These are phyloP conservation scores for Melanomma pulvis-pyrius DNA, from an alignment of 495 filamentous ascomycete species.

Conservation along the genomic window DNA sequence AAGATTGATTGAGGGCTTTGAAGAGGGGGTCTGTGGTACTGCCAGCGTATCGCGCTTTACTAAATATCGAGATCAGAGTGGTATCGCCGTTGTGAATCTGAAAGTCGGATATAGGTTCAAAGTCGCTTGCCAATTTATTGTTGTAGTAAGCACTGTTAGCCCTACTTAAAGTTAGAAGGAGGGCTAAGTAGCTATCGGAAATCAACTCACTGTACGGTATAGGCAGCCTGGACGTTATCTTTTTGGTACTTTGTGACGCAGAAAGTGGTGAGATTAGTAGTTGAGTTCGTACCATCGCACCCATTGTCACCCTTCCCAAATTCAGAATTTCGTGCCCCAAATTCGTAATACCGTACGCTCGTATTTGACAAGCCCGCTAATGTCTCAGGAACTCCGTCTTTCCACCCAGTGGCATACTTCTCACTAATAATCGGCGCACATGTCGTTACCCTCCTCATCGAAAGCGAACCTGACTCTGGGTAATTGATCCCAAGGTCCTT, in stretches of 20 bases:
- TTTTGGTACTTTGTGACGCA: slow-evolving; percentile 23
- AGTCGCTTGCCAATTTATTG: slow-evolving; percentile 24
- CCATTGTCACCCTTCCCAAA: slow-evolving; percentile 11
- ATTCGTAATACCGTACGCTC: slow-evolving; percentile 19
- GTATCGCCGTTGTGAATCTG: slow-evolving; percentile 20
- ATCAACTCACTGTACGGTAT: slow-evolving; percentile 17
- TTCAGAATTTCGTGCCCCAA: too few species aligned
- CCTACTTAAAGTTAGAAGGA: not conserved
- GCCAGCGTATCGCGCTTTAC: slow-evolving; percentile 19
- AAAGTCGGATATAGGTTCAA: slow-evolving; percentile 27
- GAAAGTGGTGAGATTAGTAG: slow-evolving; percentile 8
- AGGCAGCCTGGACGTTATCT: slow-evolving; percentile 4
- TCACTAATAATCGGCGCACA: slow-evolving; percentile 25
- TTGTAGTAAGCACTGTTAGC: slow-evolving; percentile 16
- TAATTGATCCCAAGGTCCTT: slow-evolving; percentile 34
- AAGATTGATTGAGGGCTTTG: slow-evolving; percentile 2
- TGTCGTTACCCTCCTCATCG: slow-evolving; percentile 18
- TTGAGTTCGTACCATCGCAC: slow-evolving; percentile 2
- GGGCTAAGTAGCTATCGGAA: not conserved
- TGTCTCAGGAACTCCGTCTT: not conserved
- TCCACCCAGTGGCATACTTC: slow-evolving; percentile 25
- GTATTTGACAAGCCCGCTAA: not conserved
- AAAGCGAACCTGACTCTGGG: slow-evolving; percentile 12
- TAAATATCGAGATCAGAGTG: slow-evolving; percentile 25
- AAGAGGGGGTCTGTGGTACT: slow-evolving; percentile 16